Evolutionary conservation across 2,329 filamentous ascomycete genomes (phyloP), one percentile per base, ranked within the genome.

Genomic region (Arthroderma sp.): DNA sequence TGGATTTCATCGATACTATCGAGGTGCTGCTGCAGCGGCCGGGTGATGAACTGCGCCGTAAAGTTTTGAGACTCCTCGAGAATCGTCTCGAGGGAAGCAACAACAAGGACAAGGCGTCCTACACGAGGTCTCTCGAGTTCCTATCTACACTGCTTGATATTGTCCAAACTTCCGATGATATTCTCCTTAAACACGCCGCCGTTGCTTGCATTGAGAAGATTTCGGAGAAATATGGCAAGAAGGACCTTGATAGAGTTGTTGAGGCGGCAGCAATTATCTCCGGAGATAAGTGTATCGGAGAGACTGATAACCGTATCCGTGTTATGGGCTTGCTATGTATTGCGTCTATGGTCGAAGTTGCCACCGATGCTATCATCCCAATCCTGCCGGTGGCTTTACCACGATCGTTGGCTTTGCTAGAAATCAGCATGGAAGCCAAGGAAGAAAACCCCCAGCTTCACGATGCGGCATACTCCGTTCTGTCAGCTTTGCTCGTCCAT

Each of bases 221-320:
- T 50, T 78, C 85, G 2, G 88, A 95, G 65, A 89, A 89, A 61
- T 96, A 94, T 60, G 93, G 91, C 53, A 93, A 91, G 70, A 93
- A 88, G 61, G 85, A 94, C 56, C 72, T 83, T 1, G 78, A 83
- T 53, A 80, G 79, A 38, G 83, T 94, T 38, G 73, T 83, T 28
- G 75, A 76, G 4, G 83, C 87, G 4, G 86, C 87, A 4, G 71
- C 79, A 48, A 82, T 82, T 1, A 82, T 98, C 54, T 80, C 84
- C 33, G 80, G 87, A 36, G 69, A 78, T 44, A 71, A 83, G 51
- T 89, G 86, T 51, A 74, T 96, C 40, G 84, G 83, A 33, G 81
- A 83, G 59, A 64, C 73, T 8, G 83, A 94, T 55, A 70, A 75
- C 52, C 77, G 77, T 28, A 75, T 95, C 40, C 81, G 82, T 36